These are phyloP conservation scores for Schwanniomyces occidentalis DNA, from an alignment of 805 yeast species.

Conservation along the genomic window DNA sequence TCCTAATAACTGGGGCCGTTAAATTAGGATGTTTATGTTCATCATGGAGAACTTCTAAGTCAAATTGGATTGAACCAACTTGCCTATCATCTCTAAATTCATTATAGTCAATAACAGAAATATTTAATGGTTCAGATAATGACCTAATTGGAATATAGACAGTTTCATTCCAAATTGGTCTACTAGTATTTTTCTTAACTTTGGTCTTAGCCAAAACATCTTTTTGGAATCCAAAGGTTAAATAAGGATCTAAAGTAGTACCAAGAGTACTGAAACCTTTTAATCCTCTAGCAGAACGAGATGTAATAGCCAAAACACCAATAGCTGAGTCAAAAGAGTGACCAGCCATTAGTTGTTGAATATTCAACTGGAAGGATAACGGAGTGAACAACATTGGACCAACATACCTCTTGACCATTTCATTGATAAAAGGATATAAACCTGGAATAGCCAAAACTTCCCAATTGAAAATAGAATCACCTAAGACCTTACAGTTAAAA, in stretches of 20 bases:
- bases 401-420: conserved; percentile 79
- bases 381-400: conserved; percentile 91
- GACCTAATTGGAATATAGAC: conserved; percentile 67
- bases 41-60: conserved; percentile 63
- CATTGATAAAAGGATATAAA: conserved; percentile 73
- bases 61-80: conserved; percentile 75
- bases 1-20: conserved; percentile 64
- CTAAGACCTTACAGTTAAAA: conserved; percentile 70
- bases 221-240: conserved; percentile 65
- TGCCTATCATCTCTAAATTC: conserved; percentile 76
- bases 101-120: conserved; percentile 75
- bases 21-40: conserved; percentile 51
- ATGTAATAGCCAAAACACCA: conserved; percentile 77
- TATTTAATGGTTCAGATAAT: conserved; percentile 77
- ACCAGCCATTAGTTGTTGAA: conserved; percentile 88
- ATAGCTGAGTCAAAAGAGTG: conserved; percentile 74
- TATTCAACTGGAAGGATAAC: conserved; percentile 86
- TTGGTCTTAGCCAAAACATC: conserved; percentile 66
- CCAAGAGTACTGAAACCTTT: conserved; percentile 69
- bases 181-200: conserved; percentile 61
- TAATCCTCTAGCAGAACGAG: conserved; percentile 66
- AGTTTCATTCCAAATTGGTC: conserved; percentile 86
- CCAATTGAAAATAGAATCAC: conserved; percentile 83
- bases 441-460: conserved; percentile 90
- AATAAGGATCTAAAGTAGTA: conserved; percentile 88